Percentiles rank a stretch among this genome's conserved stretches.
Evolutionary conservation across 1,284 basidiomycete genomes (phyloP).

Genomic region (Kalmanozyma brasiliensis): DNA sequence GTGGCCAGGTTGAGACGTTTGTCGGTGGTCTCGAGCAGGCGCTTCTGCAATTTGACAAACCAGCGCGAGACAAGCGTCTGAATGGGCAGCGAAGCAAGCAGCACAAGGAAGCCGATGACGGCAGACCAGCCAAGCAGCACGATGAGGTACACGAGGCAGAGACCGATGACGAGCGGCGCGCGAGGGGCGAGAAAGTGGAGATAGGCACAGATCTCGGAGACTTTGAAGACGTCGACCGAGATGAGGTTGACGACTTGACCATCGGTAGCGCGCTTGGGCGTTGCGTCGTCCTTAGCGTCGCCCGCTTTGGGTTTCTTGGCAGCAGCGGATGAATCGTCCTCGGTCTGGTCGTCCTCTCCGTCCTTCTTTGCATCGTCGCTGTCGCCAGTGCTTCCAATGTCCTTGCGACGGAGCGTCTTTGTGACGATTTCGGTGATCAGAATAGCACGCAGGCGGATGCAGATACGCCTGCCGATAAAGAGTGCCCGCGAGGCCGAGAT

Average conservation of each 20-base stretch:
- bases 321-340: constrained; percentile 27
- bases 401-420: constrained; percentile 72
- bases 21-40: constrained; percentile 71
- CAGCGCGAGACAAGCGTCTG: constrained; percentile 69
- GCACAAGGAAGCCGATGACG: constrained; percentile 66
- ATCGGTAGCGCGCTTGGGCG: constrained; percentile 67
- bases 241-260: constrained; percentile 73
- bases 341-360: constrained; percentile 12
- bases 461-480: constrained; percentile 71
- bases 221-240: constrained; percentile 71
- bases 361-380: constrained; percentile 38
- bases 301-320: constrained; percentile 20
- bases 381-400: constrained; percentile 60
- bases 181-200: constrained; percentile 68
- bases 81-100: constrained; percentile 58
- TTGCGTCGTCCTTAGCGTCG: constrained; percentile 26
- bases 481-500: constrained; percentile 70
- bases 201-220: constrained; percentile 58
- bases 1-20: constrained; percentile 71
- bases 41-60: constrained; percentile 70
- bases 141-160: constrained; percentile 71
- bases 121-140: constrained; percentile 71
- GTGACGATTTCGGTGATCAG: constrained; percentile 72
- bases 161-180: constrained; percentile 71
- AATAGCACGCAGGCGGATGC: constrained; percentile 69